Percentiles rank a stretch among this genome's conserved stretches.
Evolutionary conservation across 2,329 filamentous ascomycete genomes (phyloP).

Genomic region (Raffaelea ambrosiae): DNA sequence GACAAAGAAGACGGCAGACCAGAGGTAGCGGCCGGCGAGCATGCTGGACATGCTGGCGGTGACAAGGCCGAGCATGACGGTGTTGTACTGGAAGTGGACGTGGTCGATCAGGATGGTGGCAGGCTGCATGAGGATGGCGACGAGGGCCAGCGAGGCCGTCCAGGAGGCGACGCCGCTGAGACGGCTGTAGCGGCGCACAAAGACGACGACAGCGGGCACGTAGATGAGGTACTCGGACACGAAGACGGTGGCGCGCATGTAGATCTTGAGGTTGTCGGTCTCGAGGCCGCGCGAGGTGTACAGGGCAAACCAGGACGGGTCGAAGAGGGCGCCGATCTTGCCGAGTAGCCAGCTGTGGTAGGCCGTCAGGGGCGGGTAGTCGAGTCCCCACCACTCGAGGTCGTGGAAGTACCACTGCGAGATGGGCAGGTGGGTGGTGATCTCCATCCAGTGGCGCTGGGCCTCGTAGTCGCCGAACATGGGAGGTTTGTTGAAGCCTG

Average conservation of each 20-base stretch:
- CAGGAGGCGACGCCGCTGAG: slow-evolving; percentile 70
- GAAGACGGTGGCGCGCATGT: slow-evolving; percentile 89
- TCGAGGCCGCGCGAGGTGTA: slow-evolving; percentile 75
- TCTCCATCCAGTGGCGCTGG: slow-evolving; percentile 97
- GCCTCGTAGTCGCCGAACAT: slow-evolving; percentile 98
- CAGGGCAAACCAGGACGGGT: slow-evolving; percentile 81
- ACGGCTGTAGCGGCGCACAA: slow-evolving; percentile 72
- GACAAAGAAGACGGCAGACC: slow-evolving; percentile 92
- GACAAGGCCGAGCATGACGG: slow-evolving; percentile 91
- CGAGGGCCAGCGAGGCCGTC: slow-evolving; percentile 76
- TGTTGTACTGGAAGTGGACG: slow-evolving; percentile 96
- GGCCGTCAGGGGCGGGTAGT: slow-evolving; percentile 94
- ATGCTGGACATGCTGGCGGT: slow-evolving; percentile 83
- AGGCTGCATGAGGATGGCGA: slow-evolving; percentile 88
- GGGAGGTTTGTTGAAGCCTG: slow-evolving; percentile 71
- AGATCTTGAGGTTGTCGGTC: slow-evolving; percentile 74
- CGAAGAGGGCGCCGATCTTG: slow-evolving; percentile 69
- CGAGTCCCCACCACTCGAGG: slow-evolving; percentile 92
- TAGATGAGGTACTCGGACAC: slow-evolving; percentile 87
- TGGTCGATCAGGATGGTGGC: slow-evolving; percentile 88
- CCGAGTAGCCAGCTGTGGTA: slow-evolving; percentile 98
- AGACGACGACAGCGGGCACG: slow-evolving; percentile 76
- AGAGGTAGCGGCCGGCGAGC: slow-evolving; percentile 73
- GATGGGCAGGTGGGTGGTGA: slow-evolving; percentile 79
- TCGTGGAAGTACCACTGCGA: slow-evolving; percentile 99